These are phyloP conservation scores for Rosa hybrid DNA, from an alignment of 331 rosid species.

Conservation along the genomic window DNA sequence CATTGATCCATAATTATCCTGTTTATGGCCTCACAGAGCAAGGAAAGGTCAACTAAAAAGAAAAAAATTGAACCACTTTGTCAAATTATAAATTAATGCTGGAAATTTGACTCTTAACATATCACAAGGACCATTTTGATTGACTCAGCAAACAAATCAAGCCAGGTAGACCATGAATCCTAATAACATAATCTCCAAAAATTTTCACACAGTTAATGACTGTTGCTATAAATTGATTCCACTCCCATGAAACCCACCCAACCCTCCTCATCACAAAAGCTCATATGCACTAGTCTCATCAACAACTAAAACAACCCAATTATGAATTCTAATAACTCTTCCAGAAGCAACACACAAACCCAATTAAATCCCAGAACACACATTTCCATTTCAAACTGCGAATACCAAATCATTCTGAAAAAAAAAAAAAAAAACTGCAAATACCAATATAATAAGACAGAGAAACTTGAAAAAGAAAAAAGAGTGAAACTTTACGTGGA, in stretches of 20 bases:
- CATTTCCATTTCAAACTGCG: neutral
- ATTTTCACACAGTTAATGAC: neutral
- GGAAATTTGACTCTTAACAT: neutral
- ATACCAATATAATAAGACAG: neutral
- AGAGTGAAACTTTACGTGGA: slow-evolving; percentile 57
- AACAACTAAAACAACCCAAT: neutral
- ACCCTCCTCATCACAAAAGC: neutral
- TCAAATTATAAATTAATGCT: neutral
- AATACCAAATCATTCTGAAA: too few species aligned
- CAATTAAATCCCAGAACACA: neutral
- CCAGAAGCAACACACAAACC: neutral
- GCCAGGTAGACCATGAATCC: neutral
- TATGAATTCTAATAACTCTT: neutral
- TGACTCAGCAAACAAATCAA: slow-evolving; percentile 1
- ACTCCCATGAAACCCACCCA: neutral
- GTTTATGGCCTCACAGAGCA: neutral
- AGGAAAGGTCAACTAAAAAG: neutral
- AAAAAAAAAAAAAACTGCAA: neutral
- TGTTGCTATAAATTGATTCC: neutral
- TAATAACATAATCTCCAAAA: neutral
- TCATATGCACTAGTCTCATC: too few species aligned
- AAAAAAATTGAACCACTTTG: neutral
- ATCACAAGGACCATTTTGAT: neutral
- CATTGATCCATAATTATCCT: neutral
- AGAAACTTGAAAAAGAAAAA: neutral